Conservation (phyloP, 805 yeast genomes). For the Candida cerambycidarum region DNA sequence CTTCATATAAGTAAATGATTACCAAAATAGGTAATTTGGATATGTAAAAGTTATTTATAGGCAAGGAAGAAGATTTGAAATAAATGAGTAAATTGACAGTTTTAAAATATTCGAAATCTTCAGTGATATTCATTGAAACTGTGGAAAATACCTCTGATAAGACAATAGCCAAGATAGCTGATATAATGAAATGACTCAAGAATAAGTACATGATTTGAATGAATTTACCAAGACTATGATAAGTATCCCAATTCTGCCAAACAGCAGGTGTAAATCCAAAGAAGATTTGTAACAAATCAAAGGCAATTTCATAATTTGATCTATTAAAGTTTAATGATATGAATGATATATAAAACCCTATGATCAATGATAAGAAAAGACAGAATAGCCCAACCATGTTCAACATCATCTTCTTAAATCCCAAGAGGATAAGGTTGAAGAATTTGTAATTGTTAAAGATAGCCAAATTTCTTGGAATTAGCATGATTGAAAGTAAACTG, state of each 20-base stretch:
- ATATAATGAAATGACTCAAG: slow-evolving; percentile 53
- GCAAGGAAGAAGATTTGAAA: slow-evolving; percentile 27
- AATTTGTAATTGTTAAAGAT: slow-evolving; percentile 52
- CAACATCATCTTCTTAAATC: slow-evolving; percentile 51
- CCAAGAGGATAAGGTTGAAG: slow-evolving; percentile 50
- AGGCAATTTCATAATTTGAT: slow-evolving; percentile 45
- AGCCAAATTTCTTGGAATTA: slow-evolving; percentile 50
- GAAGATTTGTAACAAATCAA: slow-evolving; percentile 50
- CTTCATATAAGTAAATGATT: slow-evolving; percentile 34
- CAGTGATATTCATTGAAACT: slow-evolving; percentile 32
- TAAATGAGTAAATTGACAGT: slow-evolving; percentile 39
- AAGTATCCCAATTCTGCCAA: slow-evolving; percentile 54
- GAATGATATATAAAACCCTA: slow-evolving; percentile 57
- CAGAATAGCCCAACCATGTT: slow-evolving; percentile 50
- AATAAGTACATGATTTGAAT: slow-evolving; percentile 52
- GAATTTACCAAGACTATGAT: slow-evolving; percentile 46
- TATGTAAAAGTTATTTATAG: slow-evolving; percentile 19
- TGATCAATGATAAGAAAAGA: slow-evolving; percentile 48
- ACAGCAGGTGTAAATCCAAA: slow-evolving; percentile 63
- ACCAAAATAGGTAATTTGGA: slow-evolving; percentile 38
- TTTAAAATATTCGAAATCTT: slow-evolving; percentile 42
- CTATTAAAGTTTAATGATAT: slow-evolving; percentile 46
- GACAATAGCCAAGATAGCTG: slow-evolving; percentile 56
- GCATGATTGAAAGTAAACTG: slow-evolving; percentile 46
- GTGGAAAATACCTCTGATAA: slow-evolving; percentile 42